Evolutionary conservation across 805 yeast species (phyloP), one percentile per base, ranked within the genome.

Genomic region (Candida glaebosa): DNA sequence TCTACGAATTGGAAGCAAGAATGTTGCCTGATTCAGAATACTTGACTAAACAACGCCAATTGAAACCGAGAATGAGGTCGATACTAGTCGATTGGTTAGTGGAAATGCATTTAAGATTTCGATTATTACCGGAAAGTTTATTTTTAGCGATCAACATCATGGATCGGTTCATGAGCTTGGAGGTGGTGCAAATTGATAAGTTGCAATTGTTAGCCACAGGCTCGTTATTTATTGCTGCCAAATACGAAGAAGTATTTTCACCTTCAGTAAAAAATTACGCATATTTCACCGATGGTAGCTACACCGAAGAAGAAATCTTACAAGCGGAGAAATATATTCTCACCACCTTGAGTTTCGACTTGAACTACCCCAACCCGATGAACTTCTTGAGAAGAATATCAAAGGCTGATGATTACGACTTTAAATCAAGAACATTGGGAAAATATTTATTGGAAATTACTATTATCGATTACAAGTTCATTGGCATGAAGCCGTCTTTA

Each of bases 71-170:
- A 46, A 84, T 86, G 85, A 76, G 97, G 50, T 82, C 88, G 5
- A 85, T 89, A 39, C 67, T 89, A 44, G 87, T 89, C n/a, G 96
- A 90, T 64, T 89, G 97, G 97, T 71, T 89, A 50, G 87, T 87
- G 8, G 95, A 87, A 58, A 90, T 89, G 59, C 96, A 88, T 66
- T 71, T 81, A 50, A 76, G 87, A 58, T 89, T 89, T 63, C 76
- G 90, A 49, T 73, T 90, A 47, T 71, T 84, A 33, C 96, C 95
- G 1, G 96, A 89, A 63, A 87, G 96, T 6, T 73, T 90, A 43
- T 86, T 79, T 54, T 68, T 89, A 43, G 87, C 96, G 3, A 83
- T 87, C 41, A 88, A 87, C 62, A 64, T 87, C 41, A 83, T 89
- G 87, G 97, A 90, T 65, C 67, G 96, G 50, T 88, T 85, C 62